Evolutionary conservation across 768 basidiomycete species (phyloP), one percentile per base, ranked within the genome.

Genomic region (Lactarius trivialis): DNA sequence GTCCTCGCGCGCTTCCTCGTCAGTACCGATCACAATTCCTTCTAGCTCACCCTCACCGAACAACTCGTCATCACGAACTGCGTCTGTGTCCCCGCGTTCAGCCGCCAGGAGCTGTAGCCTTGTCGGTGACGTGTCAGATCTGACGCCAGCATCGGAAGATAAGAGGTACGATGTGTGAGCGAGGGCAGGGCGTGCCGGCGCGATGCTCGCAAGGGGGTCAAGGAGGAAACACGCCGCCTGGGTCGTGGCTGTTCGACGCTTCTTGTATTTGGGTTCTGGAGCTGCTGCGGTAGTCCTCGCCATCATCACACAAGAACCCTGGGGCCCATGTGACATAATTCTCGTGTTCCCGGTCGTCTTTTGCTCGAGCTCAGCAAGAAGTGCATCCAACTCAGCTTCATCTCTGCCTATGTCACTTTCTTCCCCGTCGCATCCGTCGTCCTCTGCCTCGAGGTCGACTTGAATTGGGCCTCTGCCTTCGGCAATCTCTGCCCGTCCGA

Each of bases 41-140:
- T 90, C 88, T 30, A 88, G 71, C 71, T 92, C 90, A 3, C 83
- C 86, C 33, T 82, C 79, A 3, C 73, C 79, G 62, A 92, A 89
- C 26, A 92, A 74, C 61, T 91, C 90, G 8, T 89, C 85, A 63
- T 93, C 90, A 1, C 68, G 64, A 21, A 92, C 82, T 24, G 72
- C 76, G 7, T 74, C 75, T 52, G 77, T 78, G 37, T 84, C 85
- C 50, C 88, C 85, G 49, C 86, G 84, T 51, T 77, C 75, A 12
- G 77, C 74, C 0, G 78, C 73, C 36, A 92, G 78, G 30, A 85
- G 72, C 65, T 89, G 87, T 9, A 92, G 78, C 36, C 90, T 86
- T 2, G 85, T 84, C 2, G 84, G 89, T 26, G 69, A 60, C 21
- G 60, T 60, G 14, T 65, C 57, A 68, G 72, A 71, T 34, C 28